Evolutionary conservation across 2,329 filamentous ascomycete species (phyloP).

Genomic region (Penicillium freii): DNA sequence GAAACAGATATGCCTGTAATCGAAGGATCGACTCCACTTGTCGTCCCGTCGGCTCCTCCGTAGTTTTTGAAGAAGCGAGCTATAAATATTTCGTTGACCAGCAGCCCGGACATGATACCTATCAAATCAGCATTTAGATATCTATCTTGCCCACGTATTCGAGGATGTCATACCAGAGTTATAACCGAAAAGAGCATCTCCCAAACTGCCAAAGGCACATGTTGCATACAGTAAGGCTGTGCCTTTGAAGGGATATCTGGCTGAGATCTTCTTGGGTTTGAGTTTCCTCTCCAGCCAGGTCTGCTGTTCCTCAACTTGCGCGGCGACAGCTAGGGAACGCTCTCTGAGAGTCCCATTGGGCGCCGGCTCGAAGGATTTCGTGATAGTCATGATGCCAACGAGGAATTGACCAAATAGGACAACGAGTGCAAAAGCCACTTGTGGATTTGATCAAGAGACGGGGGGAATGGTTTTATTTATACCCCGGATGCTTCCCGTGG

Average conservation of each 20-base stretch:
- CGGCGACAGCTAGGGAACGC: slow-evolving; percentile 25
- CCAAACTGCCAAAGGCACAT: slow-evolving; percentile 42
- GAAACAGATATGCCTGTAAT: too few species aligned
- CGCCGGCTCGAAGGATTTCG: neutral
- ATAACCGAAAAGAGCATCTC: slow-evolving; percentile 45
- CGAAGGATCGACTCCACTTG: too few species aligned
- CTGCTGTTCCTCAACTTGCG: slow-evolving; percentile 24
- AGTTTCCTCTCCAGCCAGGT: slow-evolving; percentile 38
- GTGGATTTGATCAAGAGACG: neutral
- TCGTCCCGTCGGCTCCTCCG: too few species aligned
- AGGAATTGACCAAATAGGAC: neutral
- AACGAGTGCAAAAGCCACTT: neutral
- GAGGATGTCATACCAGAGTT: slow-evolving; percentile 35
- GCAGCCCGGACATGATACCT: too few species aligned
- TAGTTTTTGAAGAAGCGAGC: too few species aligned
- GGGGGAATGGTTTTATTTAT: slow-evolving; percentile 14
- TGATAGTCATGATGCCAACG: slow-evolving; percentile 4
- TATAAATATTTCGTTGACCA: too few species aligned
- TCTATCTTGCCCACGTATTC: neutral
- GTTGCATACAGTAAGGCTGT: slow-evolving; percentile 37
- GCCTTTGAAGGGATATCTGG: slow-evolving; percentile 42
- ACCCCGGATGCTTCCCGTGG: slow-evolving; percentile 16
- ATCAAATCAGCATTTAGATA: too few species aligned
- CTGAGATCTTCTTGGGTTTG: slow-evolving; percentile 38
- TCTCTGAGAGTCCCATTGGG: slow-evolving; percentile 22